Percentiles rank a stretch among this genome's conserved stretches.
These are phyloP conservation scores for Pelargonium myrrhifolium DNA, from an alignment of 441 rosid genomes.

Conservation along the genomic window DNA sequence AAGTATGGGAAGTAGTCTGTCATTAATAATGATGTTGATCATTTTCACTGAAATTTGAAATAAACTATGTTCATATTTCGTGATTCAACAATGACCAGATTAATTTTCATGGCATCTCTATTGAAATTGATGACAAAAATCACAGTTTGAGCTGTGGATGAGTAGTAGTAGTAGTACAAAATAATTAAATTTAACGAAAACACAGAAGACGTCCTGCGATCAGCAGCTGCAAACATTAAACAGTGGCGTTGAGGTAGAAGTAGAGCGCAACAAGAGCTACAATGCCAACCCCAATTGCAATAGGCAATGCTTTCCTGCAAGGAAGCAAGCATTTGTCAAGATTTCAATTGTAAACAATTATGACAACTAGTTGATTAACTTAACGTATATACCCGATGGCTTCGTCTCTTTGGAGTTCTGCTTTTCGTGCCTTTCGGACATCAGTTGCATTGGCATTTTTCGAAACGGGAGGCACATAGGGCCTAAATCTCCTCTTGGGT, in stretches of 20 bases:
- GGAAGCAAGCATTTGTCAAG: no score
- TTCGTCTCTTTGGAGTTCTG: constrained; percentile 59
- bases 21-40: no score
- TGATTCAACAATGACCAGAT: no score
- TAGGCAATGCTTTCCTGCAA: constrained; percentile 67
- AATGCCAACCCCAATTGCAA: constrained; percentile 56
- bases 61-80: no score
- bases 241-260: constrained; percentile 54
- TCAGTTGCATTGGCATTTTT: constrained; percentile 52
- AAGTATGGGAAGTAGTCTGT: no score
- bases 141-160: background rate
- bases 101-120: background rate
- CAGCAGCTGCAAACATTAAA: constrained; percentile 16
- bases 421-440: constrained; percentile 69
- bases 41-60: no score
- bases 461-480: constrained; percentile 47
- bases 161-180: no score
- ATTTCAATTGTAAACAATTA: no score
- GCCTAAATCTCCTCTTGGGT: constrained; percentile 79
- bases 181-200: no score
- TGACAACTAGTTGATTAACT: background rate
- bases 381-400: constrained; percentile 72
- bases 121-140: background rate
- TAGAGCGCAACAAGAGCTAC: constrained; percentile 63
- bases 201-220: background rate